Evolutionary conservation across 176 grass and related monocot genomes (phyloP).

Genomic region (Carex kokanica): DNA sequence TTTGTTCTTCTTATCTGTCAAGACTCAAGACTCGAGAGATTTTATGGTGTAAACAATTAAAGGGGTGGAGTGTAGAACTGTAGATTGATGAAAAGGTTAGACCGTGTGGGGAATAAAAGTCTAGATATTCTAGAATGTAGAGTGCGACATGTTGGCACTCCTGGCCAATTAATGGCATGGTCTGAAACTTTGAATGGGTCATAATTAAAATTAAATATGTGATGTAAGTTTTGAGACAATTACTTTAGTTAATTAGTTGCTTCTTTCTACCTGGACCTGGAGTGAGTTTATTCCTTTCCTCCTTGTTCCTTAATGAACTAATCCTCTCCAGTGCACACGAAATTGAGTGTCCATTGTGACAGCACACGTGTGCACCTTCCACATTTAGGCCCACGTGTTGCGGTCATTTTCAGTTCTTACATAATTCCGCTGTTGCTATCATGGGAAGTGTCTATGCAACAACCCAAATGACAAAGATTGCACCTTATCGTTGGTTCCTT

Average conservation of each 20-base stretch:
- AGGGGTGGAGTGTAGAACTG: constrained; percentile 14
- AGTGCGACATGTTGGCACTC: neutral
- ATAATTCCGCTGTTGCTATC: neutral
- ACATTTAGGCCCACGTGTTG: neutral
- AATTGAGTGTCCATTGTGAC: neutral
- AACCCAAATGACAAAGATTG: constrained; percentile 4
- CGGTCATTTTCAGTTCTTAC: neutral
- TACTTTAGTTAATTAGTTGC: neutral
- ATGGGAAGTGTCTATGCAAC: neutral
- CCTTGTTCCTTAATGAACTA: neutral
- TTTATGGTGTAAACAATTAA: constrained; percentile 5
- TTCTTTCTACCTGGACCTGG: neutral
- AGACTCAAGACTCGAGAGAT: too few species aligned
- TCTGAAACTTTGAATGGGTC: neutral
- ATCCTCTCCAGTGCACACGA: neutral
- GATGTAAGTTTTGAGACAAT: neutral
- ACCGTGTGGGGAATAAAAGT: constrained; percentile 11
- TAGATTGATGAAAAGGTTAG: neutral
- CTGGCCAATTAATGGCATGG: neutral
- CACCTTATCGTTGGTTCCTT: neutral
- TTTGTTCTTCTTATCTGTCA: neutral
- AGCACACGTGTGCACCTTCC: constrained; percentile 1
- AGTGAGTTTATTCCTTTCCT: neutral
- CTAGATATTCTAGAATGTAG: constrained; percentile 10
- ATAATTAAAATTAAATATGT: neutral